Conservation (phyloP, 768 basidiomycete species). For the Kwoniella europaea region DNA sequence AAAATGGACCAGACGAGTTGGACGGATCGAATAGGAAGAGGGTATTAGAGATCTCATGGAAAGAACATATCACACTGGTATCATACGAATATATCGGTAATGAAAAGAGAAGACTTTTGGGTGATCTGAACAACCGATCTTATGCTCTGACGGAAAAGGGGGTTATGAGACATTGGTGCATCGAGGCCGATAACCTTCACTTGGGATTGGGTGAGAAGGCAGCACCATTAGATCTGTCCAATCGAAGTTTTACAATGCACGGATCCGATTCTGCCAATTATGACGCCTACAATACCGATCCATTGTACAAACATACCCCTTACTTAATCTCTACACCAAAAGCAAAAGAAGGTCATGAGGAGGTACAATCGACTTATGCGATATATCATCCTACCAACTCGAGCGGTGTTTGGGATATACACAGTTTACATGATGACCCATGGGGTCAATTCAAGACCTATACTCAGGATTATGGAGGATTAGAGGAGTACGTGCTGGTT, state of each 20-base stretch:
- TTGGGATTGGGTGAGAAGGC: slow-evolving; percentile 54
- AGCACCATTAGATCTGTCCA: slow-evolving; percentile 50
- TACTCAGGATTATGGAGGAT: slow-evolving; percentile 51
- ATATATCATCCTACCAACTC: slow-evolving; percentile 47
- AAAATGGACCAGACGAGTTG: slow-evolving; percentile 11
- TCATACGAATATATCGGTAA: slow-evolving; percentile 33
- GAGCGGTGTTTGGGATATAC: slow-evolving; percentile 51
- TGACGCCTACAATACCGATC: slow-evolving; percentile 51
- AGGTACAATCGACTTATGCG: slow-evolving; percentile 26
- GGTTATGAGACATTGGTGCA: slow-evolving; percentile 40
- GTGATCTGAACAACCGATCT: slow-evolving; percentile 41
- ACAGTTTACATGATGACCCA: slow-evolving; percentile 49
- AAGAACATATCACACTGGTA: slow-evolving; percentile 33
- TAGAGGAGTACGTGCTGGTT: slow-evolving; percentile 52
- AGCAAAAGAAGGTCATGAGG: slow-evolving; percentile 18
- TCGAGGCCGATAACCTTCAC: slow-evolving; percentile 37
- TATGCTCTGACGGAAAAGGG: slow-evolving; percentile 50
- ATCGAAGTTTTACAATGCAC: slow-evolving; percentile 40
- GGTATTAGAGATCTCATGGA: slow-evolving; percentile 37
- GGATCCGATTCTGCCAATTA: slow-evolving; percentile 52
- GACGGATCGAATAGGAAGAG: slow-evolving; percentile 28
- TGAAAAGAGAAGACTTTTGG: slow-evolving; percentile 27
- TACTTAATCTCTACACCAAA: slow-evolving; percentile 47
- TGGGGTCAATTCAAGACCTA: slow-evolving; percentile 52
- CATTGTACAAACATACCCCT: slow-evolving; percentile 57